A percentile compares a stretch with the other conserved stretches of the same genome.
Evolutionary conservation across 2,329 filamentous ascomycete genomes (phyloP).

Genomic region (Fusarium sterilihyphosum): DNA sequence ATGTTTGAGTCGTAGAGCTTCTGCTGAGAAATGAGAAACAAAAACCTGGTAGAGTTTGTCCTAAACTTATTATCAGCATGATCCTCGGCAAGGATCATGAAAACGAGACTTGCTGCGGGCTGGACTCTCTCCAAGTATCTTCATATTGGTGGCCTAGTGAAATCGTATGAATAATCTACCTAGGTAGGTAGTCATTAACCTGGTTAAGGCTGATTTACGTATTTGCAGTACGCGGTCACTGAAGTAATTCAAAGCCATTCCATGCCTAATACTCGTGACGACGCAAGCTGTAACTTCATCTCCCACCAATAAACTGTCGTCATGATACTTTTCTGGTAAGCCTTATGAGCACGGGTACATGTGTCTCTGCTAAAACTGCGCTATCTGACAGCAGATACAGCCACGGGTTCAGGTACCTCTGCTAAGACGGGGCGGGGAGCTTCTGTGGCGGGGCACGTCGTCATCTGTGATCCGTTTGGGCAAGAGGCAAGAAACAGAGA

Average conservation of each 20-base stretch:
- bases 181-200: background rate
- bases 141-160: background rate
- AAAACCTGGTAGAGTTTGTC: background rate
- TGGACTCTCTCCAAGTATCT: background rate
- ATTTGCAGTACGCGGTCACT: conserved; percentile 22
- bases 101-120: background rate
- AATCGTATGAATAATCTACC: background rate
- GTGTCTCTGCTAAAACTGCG: background rate
- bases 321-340: conserved; percentile 20
- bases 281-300: conserved; percentile 10
- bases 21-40: background rate
- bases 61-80: background rate
- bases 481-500: conserved; percentile 34
- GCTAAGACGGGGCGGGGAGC: conserved; percentile 18
- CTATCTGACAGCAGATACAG: background rate
- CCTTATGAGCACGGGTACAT: conserved; percentile 8
- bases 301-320: conserved; percentile 11
- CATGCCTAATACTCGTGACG: conserved; percentile 23
- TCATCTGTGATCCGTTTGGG: conserved; percentile 38
- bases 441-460: conserved; percentile 41
- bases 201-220: conserved; percentile 23
- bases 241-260: conserved; percentile 4
- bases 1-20: no score
- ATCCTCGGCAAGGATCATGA: background rate
- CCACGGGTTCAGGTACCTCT: conserved; percentile 18